Base-by-base conservation (phyloP, 768 basidiomycete genomes). In the Cubamyces lactineus region DNA sequence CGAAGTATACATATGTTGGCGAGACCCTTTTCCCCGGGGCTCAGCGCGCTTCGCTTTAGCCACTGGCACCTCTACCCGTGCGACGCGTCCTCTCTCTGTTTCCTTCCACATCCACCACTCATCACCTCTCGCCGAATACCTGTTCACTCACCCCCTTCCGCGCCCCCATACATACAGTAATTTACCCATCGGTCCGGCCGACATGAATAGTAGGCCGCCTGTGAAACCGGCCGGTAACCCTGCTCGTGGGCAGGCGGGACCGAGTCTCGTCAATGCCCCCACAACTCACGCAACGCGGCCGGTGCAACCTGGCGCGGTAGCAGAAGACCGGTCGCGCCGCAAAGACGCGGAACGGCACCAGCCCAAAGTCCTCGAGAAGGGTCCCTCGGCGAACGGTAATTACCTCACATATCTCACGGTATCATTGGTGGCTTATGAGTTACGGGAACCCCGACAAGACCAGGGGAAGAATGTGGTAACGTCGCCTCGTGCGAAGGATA, bases 31-130 rank as follows among this genome's bases (percentile, higher is more conserved):
- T 16, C 24, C 46, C 46, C n/a, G 8, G 30, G 23, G 15, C 39
- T 9, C 54, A n/a, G 30, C 54, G 56, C 56, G 47, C 26, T 19
- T 57, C 9, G 23, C 56, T 15, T 16, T 26, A 39, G n/a, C 46
- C 43, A 46, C 46, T 47, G n/a, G 38, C 43, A 46, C 46, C 56
- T 15, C 46, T 7, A 17, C 16, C 23, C 17, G 26, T 15, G 38
- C 46, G 56, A 57, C 56, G 56, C 56, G 56, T 41, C 45, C 56
- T 48, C 46, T 48, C 17, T 49, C 56, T 24, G 38, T 47, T 30
- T 38, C 46, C 15, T 26, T 49, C n/a, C 47, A 57, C 39, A 15
- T 48, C 34, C 21, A 30, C 13, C 56, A 57, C 39, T 23, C 24
- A 5, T 49, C 56, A 13, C 21, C 19, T 16, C 19, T 49, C 8